These are phyloP conservation scores for Pueraria montana DNA, from an alignment of 306 rosid species.

Conservation along the genomic window DNA sequence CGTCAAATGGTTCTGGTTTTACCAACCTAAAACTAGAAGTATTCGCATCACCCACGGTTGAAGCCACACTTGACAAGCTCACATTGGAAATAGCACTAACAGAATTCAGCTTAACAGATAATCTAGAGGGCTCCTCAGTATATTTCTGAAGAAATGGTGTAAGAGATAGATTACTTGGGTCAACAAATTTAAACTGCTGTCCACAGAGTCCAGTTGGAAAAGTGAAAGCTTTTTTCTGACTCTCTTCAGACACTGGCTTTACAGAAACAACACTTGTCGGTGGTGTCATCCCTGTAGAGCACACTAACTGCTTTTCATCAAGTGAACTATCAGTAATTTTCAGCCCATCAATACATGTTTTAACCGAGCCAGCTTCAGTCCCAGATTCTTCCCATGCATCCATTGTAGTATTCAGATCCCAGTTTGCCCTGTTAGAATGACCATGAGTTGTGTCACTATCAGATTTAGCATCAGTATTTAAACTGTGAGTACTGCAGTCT, in stretches of 20 bases:
- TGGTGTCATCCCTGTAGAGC: constrained; percentile 46
- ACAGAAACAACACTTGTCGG: constrained; percentile 36
- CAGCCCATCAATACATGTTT: constrained; percentile 48
- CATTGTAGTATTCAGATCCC: constrained; percentile 98
- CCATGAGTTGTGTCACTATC: constrained; percentile 39
- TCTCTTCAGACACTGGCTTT: constrained; percentile 44
- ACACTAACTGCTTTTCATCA: constrained; percentile 48
- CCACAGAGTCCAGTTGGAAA: constrained; percentile 44
- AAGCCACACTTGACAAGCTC: constrained; percentile 43
- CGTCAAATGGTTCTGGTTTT: constrained; percentile 83
- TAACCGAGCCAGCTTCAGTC: constrained; percentile 53
- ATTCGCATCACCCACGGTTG: constrained; percentile 46
- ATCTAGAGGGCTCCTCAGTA: constrained; percentile 50
- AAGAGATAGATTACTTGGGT: neutral
- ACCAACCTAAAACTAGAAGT: constrained; percentile 59
- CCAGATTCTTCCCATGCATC: constrained; percentile 88
- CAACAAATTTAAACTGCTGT: constrained; percentile 36
- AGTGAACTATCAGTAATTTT: constrained; percentile 38
- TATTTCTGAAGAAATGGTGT: constrained; percentile 49
- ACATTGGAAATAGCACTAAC: constrained; percentile 44
- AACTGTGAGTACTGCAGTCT: constrained; percentile 48
- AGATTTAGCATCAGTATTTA: constrained; percentile 47
- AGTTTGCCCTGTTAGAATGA: constrained; percentile 78
- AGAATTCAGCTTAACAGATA: constrained; percentile 55
- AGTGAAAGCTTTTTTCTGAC: constrained; percentile 38